phyloP scores from a whole-genome alignment of 1,139 yeast genomes.

The Lodderomyces parapsilosis region DNA sequence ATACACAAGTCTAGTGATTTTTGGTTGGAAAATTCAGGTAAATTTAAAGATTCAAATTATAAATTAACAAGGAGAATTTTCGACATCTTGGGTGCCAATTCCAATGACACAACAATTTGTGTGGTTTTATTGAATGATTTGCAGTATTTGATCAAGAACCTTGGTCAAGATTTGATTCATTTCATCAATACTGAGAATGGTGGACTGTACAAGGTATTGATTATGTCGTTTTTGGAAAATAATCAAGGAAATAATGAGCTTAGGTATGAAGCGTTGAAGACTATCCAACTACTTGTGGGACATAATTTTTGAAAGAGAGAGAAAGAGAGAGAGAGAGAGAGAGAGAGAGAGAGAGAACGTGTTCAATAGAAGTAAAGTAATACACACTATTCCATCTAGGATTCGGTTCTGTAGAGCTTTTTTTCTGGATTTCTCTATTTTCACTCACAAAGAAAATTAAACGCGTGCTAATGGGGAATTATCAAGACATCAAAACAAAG shows the following conservation, averaged over 20 bases:
- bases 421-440: too few relatives aligned
- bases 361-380: background rate
- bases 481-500: slow-evolving; percentile 22
- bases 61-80: slow-evolving; percentile 59
- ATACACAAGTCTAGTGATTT: slow-evolving; percentile 86
- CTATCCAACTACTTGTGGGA: slow-evolving; percentile 89
- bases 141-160: slow-evolving; percentile 41
- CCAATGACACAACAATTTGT: slow-evolving; percentile 24
- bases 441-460: background rate
- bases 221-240: slow-evolving; percentile 81
- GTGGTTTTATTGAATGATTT: slow-evolving; percentile 56
- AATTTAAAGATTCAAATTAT: slow-evolving; percentile 78
- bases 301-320: slow-evolving; percentile 44
- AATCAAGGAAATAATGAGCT: slow-evolving; percentile 74
- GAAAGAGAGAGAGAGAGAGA: background rate
- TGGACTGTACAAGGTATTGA: slow-evolving; percentile 59
- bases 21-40: slow-evolving; percentile 79
- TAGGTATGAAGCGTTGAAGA: slow-evolving; percentile 90
- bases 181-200: slow-evolving; percentile 65
- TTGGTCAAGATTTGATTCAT: slow-evolving; percentile 64
- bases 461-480: slow-evolving; percentile 14
- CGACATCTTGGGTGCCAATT: slow-evolving; percentile 30
- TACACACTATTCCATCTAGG: too few relatives aligned
- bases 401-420: too few relatives aligned
- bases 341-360: background rate